Percentiles rank a stretch among this genome's conserved stretches.
These are phyloP conservation scores for Leccinum imitatum DNA, from an alignment of 768 basidiomycete genomes.

Conservation along the genomic window DNA sequence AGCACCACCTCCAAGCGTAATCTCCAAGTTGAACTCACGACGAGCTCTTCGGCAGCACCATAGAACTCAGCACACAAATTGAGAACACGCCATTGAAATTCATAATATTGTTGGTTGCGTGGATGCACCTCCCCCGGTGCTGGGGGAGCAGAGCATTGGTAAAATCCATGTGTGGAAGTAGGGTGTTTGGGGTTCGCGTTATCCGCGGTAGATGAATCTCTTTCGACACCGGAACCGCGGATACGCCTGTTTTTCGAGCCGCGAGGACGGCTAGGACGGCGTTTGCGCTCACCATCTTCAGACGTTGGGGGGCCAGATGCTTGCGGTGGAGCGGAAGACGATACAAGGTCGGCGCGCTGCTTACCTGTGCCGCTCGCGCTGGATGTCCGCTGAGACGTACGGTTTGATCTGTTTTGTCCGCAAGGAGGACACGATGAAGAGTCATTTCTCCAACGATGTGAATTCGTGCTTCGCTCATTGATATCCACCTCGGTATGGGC, in stretches of 20 bases:
- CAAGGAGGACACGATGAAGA: slow-evolving; percentile 8
- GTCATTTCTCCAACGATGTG: slow-evolving; percentile 1
- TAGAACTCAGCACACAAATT: slow-evolving; percentile 86
- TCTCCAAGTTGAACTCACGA: slow-evolving; percentile 50
- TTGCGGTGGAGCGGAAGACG: slow-evolving; percentile 29
- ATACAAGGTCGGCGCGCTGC: slow-evolving; percentile 23
- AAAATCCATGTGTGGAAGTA: slow-evolving; percentile 41
- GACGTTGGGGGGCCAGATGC: slow-evolving; percentile 19
- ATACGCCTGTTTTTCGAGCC: slow-evolving; percentile 74
- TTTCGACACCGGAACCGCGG: slow-evolving; percentile 34
- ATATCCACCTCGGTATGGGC: slow-evolving; percentile 25
- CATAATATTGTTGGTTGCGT: slow-evolving; percentile 77
- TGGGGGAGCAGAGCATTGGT: slow-evolving; percentile 43
- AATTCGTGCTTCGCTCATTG: background rate
- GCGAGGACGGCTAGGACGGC: slow-evolving; percentile 74
- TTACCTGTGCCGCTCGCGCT: slow-evolving; percentile 17
- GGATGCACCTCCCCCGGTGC: slow-evolving; percentile 50
- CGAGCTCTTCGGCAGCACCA: slow-evolving; percentile 81
- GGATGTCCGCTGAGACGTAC: slow-evolving; percentile 15
- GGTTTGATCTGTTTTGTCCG: slow-evolving; percentile 22
- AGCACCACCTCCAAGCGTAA: slow-evolving; percentile 10
- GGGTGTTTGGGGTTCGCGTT: slow-evolving; percentile 28
- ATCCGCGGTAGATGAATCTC: slow-evolving; percentile 19
- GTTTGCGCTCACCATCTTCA: slow-evolving; percentile 50
- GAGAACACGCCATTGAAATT: slow-evolving; percentile 83